Conservation (phyloP, 768 basidiomycete genomes). For the Naganishia randhawae region DNA sequence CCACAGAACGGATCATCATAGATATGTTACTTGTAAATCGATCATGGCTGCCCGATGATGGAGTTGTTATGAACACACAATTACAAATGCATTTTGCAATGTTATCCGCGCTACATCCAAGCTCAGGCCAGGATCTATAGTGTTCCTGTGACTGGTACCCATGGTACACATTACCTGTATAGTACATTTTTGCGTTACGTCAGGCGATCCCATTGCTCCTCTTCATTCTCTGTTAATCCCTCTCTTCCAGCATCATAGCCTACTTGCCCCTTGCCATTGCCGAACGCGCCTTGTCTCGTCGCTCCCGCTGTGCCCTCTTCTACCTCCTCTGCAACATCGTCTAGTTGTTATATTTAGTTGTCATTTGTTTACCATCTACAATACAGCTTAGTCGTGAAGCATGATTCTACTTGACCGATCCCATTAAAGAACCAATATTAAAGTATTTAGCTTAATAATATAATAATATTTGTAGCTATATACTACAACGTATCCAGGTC, state of each 20-base stretch:
- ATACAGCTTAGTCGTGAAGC: no score
- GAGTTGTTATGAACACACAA: background rate
- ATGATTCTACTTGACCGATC: no score
- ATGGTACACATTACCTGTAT: background rate
- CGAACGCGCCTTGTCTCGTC: constrained; percentile 33
- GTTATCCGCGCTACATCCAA: background rate
- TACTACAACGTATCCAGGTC: no score
- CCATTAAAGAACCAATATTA: no score
- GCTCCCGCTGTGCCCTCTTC: constrained; percentile 28
- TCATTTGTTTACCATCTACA: no score
- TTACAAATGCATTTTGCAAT: no score
- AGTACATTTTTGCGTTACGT: constrained; percentile 17
- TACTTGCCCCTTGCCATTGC: constrained; percentile 28
- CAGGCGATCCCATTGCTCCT: constrained; percentile 49
- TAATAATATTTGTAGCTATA: no score
- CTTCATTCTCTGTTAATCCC: constrained; percentile 39
- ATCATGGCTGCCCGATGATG: background rate
- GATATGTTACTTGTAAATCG: background rate
- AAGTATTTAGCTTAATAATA: no score
- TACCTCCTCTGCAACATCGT: constrained; percentile 23
- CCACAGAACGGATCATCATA: background rate
- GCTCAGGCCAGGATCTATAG: background rate
- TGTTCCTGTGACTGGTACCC: background rate
- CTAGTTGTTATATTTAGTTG: no score
- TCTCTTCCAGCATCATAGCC: constrained; percentile 40